Conservation (phyloP, 108 stramenopile species). For the Cyclostephanos invisitatus region DNA sequence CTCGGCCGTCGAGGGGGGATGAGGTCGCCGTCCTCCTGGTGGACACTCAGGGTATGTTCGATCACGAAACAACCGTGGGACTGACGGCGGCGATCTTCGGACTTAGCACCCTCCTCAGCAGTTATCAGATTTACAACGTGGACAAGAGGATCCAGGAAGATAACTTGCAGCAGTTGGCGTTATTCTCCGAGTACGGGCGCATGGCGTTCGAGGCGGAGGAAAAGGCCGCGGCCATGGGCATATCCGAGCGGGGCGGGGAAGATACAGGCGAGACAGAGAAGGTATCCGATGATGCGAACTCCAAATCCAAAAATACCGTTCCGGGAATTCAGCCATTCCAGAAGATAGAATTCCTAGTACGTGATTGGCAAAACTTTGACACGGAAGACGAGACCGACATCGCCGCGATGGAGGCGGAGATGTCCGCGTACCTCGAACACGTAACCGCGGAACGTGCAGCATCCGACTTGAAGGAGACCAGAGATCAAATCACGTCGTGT, state of each 20-base stretch:
- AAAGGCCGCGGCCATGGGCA: constrained; percentile 45
- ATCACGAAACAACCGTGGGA: constrained; percentile 96
- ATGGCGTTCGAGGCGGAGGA: constrained; percentile 82
- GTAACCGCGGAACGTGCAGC: constrained; percentile 83
- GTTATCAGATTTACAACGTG: constrained; percentile 98
- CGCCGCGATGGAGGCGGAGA: constrained; percentile 81
- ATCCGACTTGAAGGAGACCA: constrained; percentile 89
- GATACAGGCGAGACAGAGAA: constrained; percentile 6
- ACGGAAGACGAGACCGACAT: constrained; percentile 74
- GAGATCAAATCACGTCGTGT: constrained; percentile 94
- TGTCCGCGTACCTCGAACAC: constrained; percentile 82
- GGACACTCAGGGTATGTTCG: constrained; percentile 99
- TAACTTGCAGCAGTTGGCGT: constrained; percentile 96
- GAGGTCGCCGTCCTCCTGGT: constrained; percentile 90
- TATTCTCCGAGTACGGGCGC: constrained; percentile 97
- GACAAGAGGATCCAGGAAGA: constrained; percentile 98
- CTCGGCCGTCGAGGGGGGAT: constrained; percentile 55
- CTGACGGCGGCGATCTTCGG: constrained; percentile 98
- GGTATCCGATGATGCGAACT: constrained; percentile 10
- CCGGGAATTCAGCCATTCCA: constrained; percentile 86
- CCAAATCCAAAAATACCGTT: constrained; percentile 3
- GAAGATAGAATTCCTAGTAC: constrained; percentile 94
- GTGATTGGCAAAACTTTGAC: constrained; percentile 98
- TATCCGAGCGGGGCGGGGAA: constrained; percentile 27
- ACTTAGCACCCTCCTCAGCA: constrained; percentile 88